Base-by-base conservation (phyloP, 805 yeast genomes). In the Teunomyces pallodes region DNA sequence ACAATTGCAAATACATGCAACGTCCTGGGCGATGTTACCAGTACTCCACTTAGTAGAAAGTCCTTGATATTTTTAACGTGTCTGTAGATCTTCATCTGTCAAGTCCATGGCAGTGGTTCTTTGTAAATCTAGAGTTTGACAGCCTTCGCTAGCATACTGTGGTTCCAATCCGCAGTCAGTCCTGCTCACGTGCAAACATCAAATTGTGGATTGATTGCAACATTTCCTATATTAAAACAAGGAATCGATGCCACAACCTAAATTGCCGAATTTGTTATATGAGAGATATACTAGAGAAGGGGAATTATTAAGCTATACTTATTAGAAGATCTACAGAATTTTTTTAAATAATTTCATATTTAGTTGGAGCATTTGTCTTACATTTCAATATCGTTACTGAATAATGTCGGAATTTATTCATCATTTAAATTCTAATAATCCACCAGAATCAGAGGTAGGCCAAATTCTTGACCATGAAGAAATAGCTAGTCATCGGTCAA, bases 171-270 rank as follows among this genome's bases (percentile, higher is more conserved):
- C 17, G 41, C 30, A n/a, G 30, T 4, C 13, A n/a, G n/a, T 10
- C 16, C 10, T 12, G 41, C 17, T 54, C 65, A 61, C 66, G 66
- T 61, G 65, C 45, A 42, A 36, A 48, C 35, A 36, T 43, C 56
- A 48, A 57, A 61, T 60, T 60, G 65, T 60, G 65, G 66, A 47
- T 52, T 16, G 36, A 51, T 53, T 53, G 58, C 58, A 53, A 48
- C 54, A 50, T 53, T 36, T 28, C 29, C 20, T 26, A 46, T 43
- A 50, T 6, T 33, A 38, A 28, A 41, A n/a, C 41, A 12, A 20
- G 4, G 26, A 13, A 12, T 9, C 2, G 5, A 29, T 38, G 41
- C 41, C 41, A 24, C 41, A 38, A 26, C 30, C 14, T 14, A 13
- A n/a, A 13, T 32, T 13, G 10, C 6, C 39, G 4, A 12, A 32